phyloP scores from a whole-genome alignment of 2,329 filamentous ascomycete species.

The Fusarium sp. region DNA sequence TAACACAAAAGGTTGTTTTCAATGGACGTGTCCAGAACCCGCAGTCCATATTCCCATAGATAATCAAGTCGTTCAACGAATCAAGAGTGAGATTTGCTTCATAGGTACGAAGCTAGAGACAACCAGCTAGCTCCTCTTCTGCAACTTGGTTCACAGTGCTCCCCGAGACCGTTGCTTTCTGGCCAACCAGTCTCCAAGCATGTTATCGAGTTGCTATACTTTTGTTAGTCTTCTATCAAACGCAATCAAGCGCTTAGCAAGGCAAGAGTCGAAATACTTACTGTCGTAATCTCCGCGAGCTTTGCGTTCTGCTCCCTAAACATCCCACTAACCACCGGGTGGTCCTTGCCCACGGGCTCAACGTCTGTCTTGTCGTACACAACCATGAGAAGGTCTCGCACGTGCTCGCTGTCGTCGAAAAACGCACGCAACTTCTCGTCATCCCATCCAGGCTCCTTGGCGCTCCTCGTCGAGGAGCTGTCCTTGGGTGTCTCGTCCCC shows the following conservation, averaged over 20 bases:
- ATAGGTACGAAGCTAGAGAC: slow-evolving; percentile 21
- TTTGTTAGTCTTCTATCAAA: slow-evolving; percentile 29
- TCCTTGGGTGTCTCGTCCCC: slow-evolving; percentile 54
- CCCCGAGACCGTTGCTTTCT: slow-evolving; percentile 72
- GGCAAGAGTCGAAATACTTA: slow-evolving; percentile 53
- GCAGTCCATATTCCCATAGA: slow-evolving; percentile 40
- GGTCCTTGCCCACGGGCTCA: slow-evolving; percentile 80
- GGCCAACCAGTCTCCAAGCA: slow-evolving; percentile 85
- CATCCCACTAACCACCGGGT: slow-evolving; percentile 82
- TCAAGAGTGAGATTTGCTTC: slow-evolving; percentile 35
- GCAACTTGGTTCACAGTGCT: slow-evolving; percentile 51
- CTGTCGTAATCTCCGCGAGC: slow-evolving; percentile 84
- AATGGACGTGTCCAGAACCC: slow-evolving; percentile 41
- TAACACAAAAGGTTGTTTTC: slow-evolving; percentile 43
- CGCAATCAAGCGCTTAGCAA: neutral
- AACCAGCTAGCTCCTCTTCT: slow-evolving; percentile 13
- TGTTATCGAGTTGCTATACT: slow-evolving; percentile 79
- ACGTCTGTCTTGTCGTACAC: slow-evolving; percentile 93
- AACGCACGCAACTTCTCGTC: slow-evolving; percentile 87
- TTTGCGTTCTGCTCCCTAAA: slow-evolving; percentile 90
- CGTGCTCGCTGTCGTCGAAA: slow-evolving; percentile 88
- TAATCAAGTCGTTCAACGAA: slow-evolving; percentile 46
- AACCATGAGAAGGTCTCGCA: slow-evolving; percentile 88
- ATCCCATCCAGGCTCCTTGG: slow-evolving; percentile 74
- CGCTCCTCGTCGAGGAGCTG: slow-evolving; percentile 51